Evolutionary conservation across 345 rosid species (phyloP).

Genomic region (Citrus sinensis): DVS_A1.0 CM039162.1:799001-799500

Average conservation of each 20-base stretch:
- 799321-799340: too few relatives aligned
- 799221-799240: slow-evolving; percentile 1
- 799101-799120: slow-evolving; percentile 26
- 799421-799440: too few relatives aligned
- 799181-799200: too few relatives aligned
- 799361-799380: slow-evolving; percentile 10
- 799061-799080: slow-evolving; percentile 25
- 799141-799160: neutral
- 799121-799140: slow-evolving; percentile 14
- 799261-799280: neutral
- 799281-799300: too few relatives aligned
- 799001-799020: slow-evolving; percentile 22
- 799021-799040: slow-evolving; percentile 11
- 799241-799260: slow-evolving; percentile 10
- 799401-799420: neutral
- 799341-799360: slow-evolving; percentile 19
- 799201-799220: too few relatives aligned
- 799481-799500: too few relatives aligned
- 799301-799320: too few relatives aligned
- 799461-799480: too few relatives aligned
- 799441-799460: too few relatives aligned
- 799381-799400: slow-evolving; percentile 22
- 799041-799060: slow-evolving; percentile 20
- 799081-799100: slow-evolving; percentile 34
- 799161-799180: too few relatives aligned